Evolutionary conservation across 2,329 filamentous ascomycete genomes (phyloP), one percentile per base, ranked within the genome.

Genomic region (Talaromyces piceae): DNA sequence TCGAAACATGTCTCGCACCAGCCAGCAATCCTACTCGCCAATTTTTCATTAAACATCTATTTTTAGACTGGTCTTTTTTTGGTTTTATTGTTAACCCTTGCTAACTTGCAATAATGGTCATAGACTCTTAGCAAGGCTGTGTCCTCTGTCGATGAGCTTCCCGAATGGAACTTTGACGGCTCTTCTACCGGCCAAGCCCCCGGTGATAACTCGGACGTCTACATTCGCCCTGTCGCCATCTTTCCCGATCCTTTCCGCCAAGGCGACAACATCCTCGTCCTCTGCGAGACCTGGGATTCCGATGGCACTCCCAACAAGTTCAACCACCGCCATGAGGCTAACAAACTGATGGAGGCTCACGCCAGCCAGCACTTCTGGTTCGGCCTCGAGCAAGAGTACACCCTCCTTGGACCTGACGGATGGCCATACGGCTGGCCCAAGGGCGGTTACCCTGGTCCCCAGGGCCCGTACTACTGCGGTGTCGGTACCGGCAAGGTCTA

Each of bases 381-480:
- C 74, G 93, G 93, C 74, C 84, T 98, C 16, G 91, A 95, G 72
- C 91, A 97, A 71, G 91, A 97, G 74, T 97, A 97, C 81, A 97
- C 89, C 55, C 84, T 94, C 43, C 86, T 97, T 62, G 91, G 91
- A 67, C 75, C 83, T 61, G 82, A 85, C 62, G 87, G 90, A 72
- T 86, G 89, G 75, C 93, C 93, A 50, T 96, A 90, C 67, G 93
- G 93, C 76, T 94, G 89, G 88, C 87, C 87, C 68, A 82, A 82
- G 73, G 84, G 85, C 67, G 89, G 89, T 66, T 95, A 85, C 85
- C 90, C 90, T 58, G 90, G 87, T 70, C 88, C 91, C 61, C 90
- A 95, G 76, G 90, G 90, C 59, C 89, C 89, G 56, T 95, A 95
- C 81, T 95, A 95, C 86, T 96, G 91, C 73, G 93, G 91, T 87